A percentile compares a stretch with the other conserved stretches of the same genome.
Conservation (phyloP, 2,329 filamentous ascomycete species). For the Ophidiomyces ophidiicola region DNA sequence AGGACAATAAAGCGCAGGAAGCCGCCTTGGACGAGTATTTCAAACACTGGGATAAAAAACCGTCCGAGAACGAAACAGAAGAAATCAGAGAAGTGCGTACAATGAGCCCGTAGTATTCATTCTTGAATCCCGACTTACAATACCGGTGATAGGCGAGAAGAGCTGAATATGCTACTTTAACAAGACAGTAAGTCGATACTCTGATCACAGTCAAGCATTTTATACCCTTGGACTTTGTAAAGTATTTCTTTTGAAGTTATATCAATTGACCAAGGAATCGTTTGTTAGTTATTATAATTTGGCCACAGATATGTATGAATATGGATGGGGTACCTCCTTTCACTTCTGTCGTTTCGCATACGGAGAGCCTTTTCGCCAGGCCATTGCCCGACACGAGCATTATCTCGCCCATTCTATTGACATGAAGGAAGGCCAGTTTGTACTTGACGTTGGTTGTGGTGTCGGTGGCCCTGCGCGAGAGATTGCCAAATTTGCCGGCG, state of each 20-base stretch:
- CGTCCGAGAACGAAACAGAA: conserved; percentile 64
- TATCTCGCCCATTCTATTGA: conserved; percentile 86
- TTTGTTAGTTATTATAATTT: conserved; percentile 76
- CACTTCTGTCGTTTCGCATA: conserved; percentile 91
- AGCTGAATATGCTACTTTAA: conserved; percentile 84
- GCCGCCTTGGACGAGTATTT: conserved; percentile 84
- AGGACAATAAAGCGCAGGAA: conserved; percentile 66
- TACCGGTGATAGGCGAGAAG: conserved; percentile 51
- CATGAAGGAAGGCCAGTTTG: conserved; percentile 73
- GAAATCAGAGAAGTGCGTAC: conserved; percentile 60
- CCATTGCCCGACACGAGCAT: conserved; percentile 93
- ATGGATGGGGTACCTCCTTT: conserved; percentile 92
- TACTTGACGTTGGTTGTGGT: conserved; percentile 93
- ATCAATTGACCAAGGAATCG: conserved; percentile 9
- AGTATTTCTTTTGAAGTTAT: no score
- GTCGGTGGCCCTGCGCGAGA: conserved; percentile 90
- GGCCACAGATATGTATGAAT: conserved; percentile 92
- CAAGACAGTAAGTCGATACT: conserved; percentile 62
- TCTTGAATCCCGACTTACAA: neutral
- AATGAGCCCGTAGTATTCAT: neutral
- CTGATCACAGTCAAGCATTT: neutral
- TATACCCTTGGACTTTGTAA: neutral
- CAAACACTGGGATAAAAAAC: conserved; percentile 90
- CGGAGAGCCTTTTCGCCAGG: conserved; percentile 77
- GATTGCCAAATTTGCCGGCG: conserved; percentile 90